phyloP scores from a whole-genome alignment of 2,329 filamentous ascomycete genomes.

The Trichoderma citrinoviride region DNA sequence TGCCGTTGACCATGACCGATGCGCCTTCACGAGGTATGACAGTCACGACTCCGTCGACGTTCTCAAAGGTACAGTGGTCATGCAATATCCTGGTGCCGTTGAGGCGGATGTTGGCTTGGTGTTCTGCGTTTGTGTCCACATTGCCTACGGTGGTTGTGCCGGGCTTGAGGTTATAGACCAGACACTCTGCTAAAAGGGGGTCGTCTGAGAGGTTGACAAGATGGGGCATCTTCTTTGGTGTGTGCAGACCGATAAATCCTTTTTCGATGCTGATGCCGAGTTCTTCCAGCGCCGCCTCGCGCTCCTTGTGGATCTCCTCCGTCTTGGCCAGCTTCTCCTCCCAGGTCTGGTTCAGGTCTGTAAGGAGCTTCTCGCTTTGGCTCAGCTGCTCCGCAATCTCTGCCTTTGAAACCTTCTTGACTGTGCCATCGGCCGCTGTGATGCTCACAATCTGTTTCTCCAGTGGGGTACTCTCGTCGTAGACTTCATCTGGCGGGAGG shows the following conservation, averaged over 20 bases:
- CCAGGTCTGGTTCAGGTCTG: conserved; percentile 97
- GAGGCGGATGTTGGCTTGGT: conserved; percentile 81
- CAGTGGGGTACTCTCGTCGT: conserved; percentile 85
- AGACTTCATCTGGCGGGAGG: conserved; percentile 71
- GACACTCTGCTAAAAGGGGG: conserved; percentile 87
- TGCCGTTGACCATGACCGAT: conserved; percentile 96
- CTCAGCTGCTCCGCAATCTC: conserved; percentile 96
- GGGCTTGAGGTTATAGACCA: conserved; percentile 97
- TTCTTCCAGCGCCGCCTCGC: conserved; percentile 91
- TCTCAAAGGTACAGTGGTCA: conserved; percentile 93
- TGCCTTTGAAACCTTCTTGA: conserved; percentile 96
- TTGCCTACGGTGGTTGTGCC: conserved; percentile 93
- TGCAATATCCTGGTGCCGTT: conserved; percentile 91
- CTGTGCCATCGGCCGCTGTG: conserved; percentile 74
- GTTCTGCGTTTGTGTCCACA: conserved; percentile 73
- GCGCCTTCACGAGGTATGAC: conserved; percentile 87
- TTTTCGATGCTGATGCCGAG: conserved; percentile 99
- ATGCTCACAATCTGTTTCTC: conserved; percentile 98
- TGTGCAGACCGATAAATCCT: conserved; percentile 90
- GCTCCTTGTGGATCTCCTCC: conserved; percentile 95
- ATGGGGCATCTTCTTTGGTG: conserved; percentile 99
- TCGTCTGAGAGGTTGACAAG: conserved; percentile 96
- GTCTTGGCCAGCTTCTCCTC: conserved; percentile 94
- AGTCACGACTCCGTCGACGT: conserved; percentile 86
- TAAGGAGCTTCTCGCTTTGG: conserved; percentile 93